phyloP scores from a whole-genome alignment of 2,329 filamentous ascomycete species.

The Exophiala spinifera region DNA sequence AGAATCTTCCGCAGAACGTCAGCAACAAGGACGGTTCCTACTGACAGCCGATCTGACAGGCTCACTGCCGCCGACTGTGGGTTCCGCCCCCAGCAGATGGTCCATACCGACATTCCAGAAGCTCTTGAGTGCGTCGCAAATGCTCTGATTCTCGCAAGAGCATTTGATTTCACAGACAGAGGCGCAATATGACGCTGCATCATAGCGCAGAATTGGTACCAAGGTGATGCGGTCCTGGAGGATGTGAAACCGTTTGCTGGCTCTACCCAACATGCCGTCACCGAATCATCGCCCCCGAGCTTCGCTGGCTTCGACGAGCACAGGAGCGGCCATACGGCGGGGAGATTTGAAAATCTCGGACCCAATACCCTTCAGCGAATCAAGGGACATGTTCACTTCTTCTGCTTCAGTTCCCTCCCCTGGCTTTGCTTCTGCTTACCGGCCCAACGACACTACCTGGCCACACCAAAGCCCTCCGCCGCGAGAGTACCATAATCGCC shows the following conservation, averaged over 20 bases:
- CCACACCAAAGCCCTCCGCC: constrained; percentile 12
- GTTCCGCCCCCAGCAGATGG: neutral
- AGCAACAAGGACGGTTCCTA: neutral
- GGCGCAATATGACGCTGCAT: constrained; percentile 12
- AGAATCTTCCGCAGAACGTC: neutral
- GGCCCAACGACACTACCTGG: constrained; percentile 18
- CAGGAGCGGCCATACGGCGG: constrained; percentile 28
- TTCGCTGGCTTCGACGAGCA: constrained; percentile 12
- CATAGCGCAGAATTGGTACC: neutral
- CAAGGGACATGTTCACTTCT: constrained; percentile 10
- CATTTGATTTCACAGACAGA: neutral
- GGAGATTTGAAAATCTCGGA: constrained; percentile 35
- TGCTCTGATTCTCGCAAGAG: neutral
- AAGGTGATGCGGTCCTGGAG: constrained; percentile 6
- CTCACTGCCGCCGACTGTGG: constrained; percentile 1
- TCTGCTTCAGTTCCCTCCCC: constrained; percentile 4
- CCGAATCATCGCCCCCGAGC: constrained; percentile 14
- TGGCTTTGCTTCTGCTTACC: constrained; percentile 8
- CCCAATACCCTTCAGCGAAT: constrained; percentile 28
- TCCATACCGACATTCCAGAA: neutral
- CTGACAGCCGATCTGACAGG: constrained; percentile 10
- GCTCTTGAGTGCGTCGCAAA: no score
- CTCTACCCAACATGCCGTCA: constrained; percentile 15
- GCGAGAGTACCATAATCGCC: constrained; percentile 15
- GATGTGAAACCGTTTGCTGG: neutral